Evolutionary conservation across 352 stramenopile species (phyloP).

Genomic region (Phytophthora pisi): DNA sequence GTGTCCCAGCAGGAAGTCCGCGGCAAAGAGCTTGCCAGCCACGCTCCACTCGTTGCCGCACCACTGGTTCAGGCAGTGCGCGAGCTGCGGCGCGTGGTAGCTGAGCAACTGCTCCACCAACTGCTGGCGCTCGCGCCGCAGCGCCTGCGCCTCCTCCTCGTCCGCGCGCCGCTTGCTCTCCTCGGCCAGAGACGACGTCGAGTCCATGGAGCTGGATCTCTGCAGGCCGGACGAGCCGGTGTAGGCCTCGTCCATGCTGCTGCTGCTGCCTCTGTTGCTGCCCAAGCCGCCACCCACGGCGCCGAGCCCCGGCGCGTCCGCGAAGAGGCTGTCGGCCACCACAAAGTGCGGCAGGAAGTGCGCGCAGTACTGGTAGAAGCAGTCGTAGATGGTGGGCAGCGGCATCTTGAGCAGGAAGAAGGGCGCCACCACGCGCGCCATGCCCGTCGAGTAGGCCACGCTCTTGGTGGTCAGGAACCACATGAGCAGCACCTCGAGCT

Average conservation of each 20-base stretch:
- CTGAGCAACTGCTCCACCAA: slow-evolving; percentile 73
- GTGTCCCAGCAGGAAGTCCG: slow-evolving; percentile 68
- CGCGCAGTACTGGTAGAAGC: slow-evolving; percentile 86
- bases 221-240: slow-evolving; percentile 13
- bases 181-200: slow-evolving; percentile 41
- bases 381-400: slow-evolving; percentile 83
- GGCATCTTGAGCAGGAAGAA: slow-evolving; percentile 79
- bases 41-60: slow-evolving; percentile 72
- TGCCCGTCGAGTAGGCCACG: slow-evolving; percentile 71
- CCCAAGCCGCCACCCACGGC: slow-evolving; percentile 4
- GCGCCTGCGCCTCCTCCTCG: slow-evolving; percentile 40
- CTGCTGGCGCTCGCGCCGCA: slow-evolving; percentile 58
- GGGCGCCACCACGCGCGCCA: slow-evolving; percentile 75
- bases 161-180: slow-evolving; percentile 34
- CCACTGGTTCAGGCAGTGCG: slow-evolving; percentile 76
- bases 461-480: slow-evolving; percentile 87
- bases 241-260: slow-evolving; percentile 38
- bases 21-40: slow-evolving; percentile 54
- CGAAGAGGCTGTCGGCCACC: slow-evolving; percentile 45
- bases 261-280: slow-evolving; percentile 35
- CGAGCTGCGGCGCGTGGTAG: slow-evolving; percentile 76
- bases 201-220: slow-evolving; percentile 44
- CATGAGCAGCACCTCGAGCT: slow-evolving; percentile 77
- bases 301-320: slow-evolving; percentile 17
- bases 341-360: slow-evolving; percentile 78